Percentiles rank a stretch among this genome's conserved stretches.
These are phyloP conservation scores for Silene uniflora DNA, from an alignment of 148 eudicot species.

Conservation along the genomic window DNA sequence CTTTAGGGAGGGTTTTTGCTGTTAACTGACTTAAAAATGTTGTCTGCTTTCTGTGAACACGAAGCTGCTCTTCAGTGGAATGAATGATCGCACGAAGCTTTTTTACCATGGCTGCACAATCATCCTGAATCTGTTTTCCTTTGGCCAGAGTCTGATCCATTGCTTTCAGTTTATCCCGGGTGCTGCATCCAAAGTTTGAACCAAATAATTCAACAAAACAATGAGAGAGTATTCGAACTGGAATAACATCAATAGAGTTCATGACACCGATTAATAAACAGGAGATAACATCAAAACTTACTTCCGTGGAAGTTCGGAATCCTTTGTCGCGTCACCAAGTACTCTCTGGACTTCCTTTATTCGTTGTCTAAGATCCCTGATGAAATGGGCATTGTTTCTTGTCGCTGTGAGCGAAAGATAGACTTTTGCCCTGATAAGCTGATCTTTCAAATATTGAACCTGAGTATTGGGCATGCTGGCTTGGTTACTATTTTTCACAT, in stretches of 20 bases:
- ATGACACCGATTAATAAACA: not conserved
- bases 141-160: constrained; percentile 87
- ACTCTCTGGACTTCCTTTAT: constrained; percentile 77
- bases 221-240: not conserved
- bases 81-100: constrained; percentile 97
- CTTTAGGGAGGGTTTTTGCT: constrained; percentile 92
- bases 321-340: constrained; percentile 77
- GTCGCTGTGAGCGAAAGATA: constrained; percentile 78
- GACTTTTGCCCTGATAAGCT: constrained; percentile 69
- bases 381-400: constrained; percentile 75
- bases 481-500: constrained; percentile 40
- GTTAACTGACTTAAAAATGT: constrained; percentile 83
- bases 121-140: constrained; percentile 90
- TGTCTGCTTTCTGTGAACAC: constrained; percentile 81
- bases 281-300: constrained; percentile 30
- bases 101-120: constrained; percentile 77
- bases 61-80: constrained; percentile 91
- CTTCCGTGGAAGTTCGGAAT: constrained; percentile 75
- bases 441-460: constrained; percentile 79
- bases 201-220: not conserved
- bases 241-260: not conserved
- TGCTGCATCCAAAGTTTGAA: constrained; percentile 39
- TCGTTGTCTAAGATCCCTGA: constrained; percentile 76
- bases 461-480: constrained; percentile 40
- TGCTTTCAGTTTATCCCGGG: constrained; percentile 64